phyloP scores from a whole-genome alignment of 345 rosid genomes.

The Crucihimalaya himalaica region DNA sequence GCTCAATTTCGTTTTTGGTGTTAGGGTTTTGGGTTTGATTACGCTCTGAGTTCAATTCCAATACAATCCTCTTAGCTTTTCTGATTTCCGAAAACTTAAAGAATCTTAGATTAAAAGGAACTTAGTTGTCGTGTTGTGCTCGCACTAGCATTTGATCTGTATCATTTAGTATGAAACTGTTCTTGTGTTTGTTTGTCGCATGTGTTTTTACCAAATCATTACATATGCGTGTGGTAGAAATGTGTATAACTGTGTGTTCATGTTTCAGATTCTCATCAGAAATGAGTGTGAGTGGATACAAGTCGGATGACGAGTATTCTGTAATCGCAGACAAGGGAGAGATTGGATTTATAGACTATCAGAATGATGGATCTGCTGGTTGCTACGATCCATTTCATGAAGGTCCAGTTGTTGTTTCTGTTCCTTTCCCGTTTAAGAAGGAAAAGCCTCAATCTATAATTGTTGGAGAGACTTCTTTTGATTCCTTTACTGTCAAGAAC shows the following conservation, averaged over 20 bases:
- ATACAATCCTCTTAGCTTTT: neutral
- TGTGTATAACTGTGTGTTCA: neutral
- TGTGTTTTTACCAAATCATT: neutral
- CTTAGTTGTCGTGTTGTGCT: neutral
- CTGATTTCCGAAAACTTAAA: neutral
- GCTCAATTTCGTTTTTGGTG: conserved; percentile 6
- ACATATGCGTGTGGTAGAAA: neutral
- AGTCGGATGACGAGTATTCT: conserved; percentile 65
- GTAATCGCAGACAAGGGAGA: conserved; percentile 80
- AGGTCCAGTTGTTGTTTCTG: conserved; percentile 63
- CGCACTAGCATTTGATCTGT: neutral
- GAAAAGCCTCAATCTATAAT: conserved; percentile 65
- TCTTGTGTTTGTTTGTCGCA: no score
- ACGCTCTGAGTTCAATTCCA: neutral
- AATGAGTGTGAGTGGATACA: conserved; percentile 55
- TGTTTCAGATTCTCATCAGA: conserved; percentile 22
- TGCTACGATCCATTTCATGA: conserved; percentile 52
- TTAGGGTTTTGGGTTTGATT: conserved; percentile 34
- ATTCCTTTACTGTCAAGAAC: conserved; percentile 60
- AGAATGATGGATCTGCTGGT: conserved; percentile 55
- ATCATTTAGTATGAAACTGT: no score
- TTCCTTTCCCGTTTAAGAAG: conserved; percentile 61
- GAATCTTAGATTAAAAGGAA: neutral
- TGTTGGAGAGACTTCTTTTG: conserved; percentile 59
- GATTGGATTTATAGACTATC: conserved; percentile 69